A percentile compares a stretch with the other conserved stretches of the same genome.
These are phyloP conservation scores for Spongispora temasekensis DNA, from an alignment of 1,284 basidiomycete genomes.

Conservation along the genomic window DNA sequence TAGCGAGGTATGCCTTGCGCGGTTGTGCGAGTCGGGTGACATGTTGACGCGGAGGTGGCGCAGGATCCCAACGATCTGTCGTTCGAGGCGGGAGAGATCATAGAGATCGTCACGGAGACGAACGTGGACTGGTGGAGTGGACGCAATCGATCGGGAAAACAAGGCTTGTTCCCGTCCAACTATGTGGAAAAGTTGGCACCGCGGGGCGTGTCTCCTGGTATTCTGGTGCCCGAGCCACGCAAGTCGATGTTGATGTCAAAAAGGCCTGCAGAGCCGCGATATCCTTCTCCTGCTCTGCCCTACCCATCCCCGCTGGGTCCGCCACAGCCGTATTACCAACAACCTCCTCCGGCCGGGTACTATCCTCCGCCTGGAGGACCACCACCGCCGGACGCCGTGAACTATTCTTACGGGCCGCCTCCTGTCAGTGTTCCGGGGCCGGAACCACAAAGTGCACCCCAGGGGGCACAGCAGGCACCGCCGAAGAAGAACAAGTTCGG, in stretches of 20 bases:
- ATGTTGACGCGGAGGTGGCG: conserved; percentile 8
- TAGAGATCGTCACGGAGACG: conserved; percentile 39
- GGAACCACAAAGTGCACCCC: conserved; percentile 40
- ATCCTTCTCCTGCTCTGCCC: conserved; percentile 28
- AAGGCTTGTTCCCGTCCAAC: conserved; percentile 59
- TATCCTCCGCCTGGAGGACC: conserved; percentile 23
- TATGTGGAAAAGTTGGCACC: conserved; percentile 54
- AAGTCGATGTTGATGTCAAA: too few species aligned
- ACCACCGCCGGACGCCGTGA: conserved; percentile 24
- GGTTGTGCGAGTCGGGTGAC: conserved; percentile 9
- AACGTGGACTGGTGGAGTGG: conserved; percentile 46
- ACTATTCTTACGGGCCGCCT: conserved; percentile 34
- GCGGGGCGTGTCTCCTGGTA: conserved; percentile 18
- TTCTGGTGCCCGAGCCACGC: conserved; percentile 28
- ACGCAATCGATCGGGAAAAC: conserved; percentile 39
- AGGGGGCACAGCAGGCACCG: conserved; percentile 42
- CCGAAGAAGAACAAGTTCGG: conserved; percentile 65
- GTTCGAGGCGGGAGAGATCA: conserved; percentile 38
- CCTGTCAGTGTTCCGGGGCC: too few species aligned
- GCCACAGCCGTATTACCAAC: conserved; percentile 25
- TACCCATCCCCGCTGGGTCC: conserved; percentile 18
- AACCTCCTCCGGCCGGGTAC: conserved; percentile 23
- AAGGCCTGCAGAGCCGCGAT: too few species aligned
- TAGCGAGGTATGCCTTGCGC: conserved; percentile 27
- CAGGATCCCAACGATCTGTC: conserved; percentile 52